A percentile compares a stretch with the other conserved stretches of the same genome.
Evolutionary conservation across 1,284 basidiomycete genomes (phyloP).

Genomic region (Cryptococcus neoformans): DNA sequence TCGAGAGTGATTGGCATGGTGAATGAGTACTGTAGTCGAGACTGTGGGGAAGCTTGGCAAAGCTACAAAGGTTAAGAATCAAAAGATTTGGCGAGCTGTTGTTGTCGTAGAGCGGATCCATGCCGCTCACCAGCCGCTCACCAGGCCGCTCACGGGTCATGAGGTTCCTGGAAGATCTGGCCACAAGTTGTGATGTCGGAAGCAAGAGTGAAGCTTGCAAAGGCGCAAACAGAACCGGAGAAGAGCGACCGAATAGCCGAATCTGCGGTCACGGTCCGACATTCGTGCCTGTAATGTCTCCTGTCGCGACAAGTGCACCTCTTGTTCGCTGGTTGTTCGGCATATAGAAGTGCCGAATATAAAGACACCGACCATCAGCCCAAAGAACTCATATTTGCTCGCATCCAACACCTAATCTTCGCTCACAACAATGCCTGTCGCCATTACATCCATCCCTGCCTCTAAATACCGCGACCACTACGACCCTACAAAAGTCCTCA

Average conservation of each 20-base stretch:
- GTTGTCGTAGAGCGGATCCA: too few relatives aligned
- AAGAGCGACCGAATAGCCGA: too few relatives aligned
- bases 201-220: background rate
- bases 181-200: background rate
- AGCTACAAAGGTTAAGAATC: background rate
- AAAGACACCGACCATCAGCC: background rate
- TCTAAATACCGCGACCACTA: conserved; percentile 34
- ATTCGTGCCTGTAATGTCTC: background rate
- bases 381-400: background rate
- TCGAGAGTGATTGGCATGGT: conserved; percentile 10
- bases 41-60: background rate
- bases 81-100: too few relatives aligned
- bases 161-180: too few relatives aligned
- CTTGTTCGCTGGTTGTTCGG: too few relatives aligned
- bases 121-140: background rate
- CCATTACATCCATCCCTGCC: conserved; percentile 1
- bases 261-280: background rate
- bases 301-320: background rate
- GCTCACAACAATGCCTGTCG: conserved; percentile 6
- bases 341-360: background rate
- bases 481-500: conserved; percentile 40
- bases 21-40: background rate
- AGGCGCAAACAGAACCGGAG: too few relatives aligned
- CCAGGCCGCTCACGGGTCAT: background rate
- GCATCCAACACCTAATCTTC: background rate